Base-by-base conservation (phyloP, 208 protist genomes). In the Acanthamoeba castellanii region DNA sequence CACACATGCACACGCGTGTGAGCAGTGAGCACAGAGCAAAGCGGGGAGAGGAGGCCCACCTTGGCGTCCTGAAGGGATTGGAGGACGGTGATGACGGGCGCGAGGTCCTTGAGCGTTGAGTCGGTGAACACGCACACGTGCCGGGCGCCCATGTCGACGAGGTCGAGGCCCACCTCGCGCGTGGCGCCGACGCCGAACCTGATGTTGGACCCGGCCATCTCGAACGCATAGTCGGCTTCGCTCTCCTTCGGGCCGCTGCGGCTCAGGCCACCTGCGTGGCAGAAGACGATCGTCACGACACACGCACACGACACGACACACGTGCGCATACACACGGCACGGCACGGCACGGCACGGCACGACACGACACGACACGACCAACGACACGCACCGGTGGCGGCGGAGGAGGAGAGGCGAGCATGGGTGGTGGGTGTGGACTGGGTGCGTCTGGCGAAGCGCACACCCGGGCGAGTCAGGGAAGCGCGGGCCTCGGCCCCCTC, bases 171-270 rank as follows among this genome's bases (percentile, higher is more conserved):
- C 50, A 95, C 47, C 45, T 96, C 95, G 59, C 68, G 37, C 74
- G 92, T 95, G 6, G 89, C 84, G n/a, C 85, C 93, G 8, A 22
- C 18, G 42, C 95, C 95, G 95, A 87, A 96, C 6, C 91, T 3
- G 91, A 94, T 68, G 82, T 89, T 95, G 14, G 72, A 66, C 16
- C 90, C 55, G 27, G 68, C 55, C 92, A 95, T 94, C 87, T 95
- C 95, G 66, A 96, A 96, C n/a, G 93, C 84, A 55, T 95, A 95
- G 22, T 96, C 95, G 52, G 34, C 32, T 52, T 85, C 87, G 37
- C 20, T 27, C 18, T 42, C 37, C 37, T 34, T 78, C n/a, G n/a
- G n/a, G 66, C 8, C 25, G 66, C 66, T 8, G n/a, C 66, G n/a
- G 70, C 37, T 78, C 37, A 45, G 34, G 13, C n/a, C 30, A 22